phyloP scores from a whole-genome alignment of 805 yeast genomes.

The Zygotorulaspora chibaensis region DNA sequence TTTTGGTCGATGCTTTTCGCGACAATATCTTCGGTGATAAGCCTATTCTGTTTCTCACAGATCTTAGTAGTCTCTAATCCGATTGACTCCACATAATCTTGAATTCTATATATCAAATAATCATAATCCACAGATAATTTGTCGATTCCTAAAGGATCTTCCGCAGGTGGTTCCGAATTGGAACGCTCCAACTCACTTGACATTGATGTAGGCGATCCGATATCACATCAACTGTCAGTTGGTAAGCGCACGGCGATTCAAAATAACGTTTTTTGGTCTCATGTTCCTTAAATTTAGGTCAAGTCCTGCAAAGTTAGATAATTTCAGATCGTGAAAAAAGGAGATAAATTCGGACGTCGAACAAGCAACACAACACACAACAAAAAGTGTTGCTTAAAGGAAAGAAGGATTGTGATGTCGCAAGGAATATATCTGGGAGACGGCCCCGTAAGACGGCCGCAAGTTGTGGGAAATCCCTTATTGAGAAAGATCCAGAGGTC shows the following conservation, averaged over 20 bases:
- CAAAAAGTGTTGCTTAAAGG: not conserved
- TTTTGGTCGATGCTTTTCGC: slow-evolving; percentile 38
- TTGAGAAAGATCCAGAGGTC: slow-evolving; percentile 62
- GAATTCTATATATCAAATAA: slow-evolving; percentile 57
- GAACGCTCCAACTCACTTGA: slow-evolving; percentile 2
- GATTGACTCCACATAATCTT: slow-evolving; percentile 48
- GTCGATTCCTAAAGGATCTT: slow-evolving; percentile 60
- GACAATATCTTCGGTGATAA: slow-evolving; percentile 27
- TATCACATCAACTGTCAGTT: not conserved
- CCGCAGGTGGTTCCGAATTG: slow-evolving; percentile 5
- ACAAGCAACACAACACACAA: not conserved
- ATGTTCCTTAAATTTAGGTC: too few species aligned
- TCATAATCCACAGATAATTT: slow-evolving; percentile 60
- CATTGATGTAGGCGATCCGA: not conserved
- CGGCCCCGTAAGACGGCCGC: slow-evolving; percentile 33
- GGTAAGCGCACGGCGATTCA: not conserved
- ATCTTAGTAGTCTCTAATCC: slow-evolving; percentile 40
- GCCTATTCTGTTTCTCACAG: slow-evolving; percentile 24
- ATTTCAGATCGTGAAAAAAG: slow-evolving; percentile 3
- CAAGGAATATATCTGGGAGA: slow-evolving; percentile 34
- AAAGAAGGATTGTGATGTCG: slow-evolving; percentile 18
- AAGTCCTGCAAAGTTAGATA: not conserved
- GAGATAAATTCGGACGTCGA: slow-evolving; percentile 2
- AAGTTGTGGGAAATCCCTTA: slow-evolving; percentile 32
- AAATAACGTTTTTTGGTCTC: not conserved